These are phyloP conservation scores for Rhodocollybia butyracea DNA, from an alignment of 768 basidiomycete genomes.

Conservation along the genomic window DNA sequence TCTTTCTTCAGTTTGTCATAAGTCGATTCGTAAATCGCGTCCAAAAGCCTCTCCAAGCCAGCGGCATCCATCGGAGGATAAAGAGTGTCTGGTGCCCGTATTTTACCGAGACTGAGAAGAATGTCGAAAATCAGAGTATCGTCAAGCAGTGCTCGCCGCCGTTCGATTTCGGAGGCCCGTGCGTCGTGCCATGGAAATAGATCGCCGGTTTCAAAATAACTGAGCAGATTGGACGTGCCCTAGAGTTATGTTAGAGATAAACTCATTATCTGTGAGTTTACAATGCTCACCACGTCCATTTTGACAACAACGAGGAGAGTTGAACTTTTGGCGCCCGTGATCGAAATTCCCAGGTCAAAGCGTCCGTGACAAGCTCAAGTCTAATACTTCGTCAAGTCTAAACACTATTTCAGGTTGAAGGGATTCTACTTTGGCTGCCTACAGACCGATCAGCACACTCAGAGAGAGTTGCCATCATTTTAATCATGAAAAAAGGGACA, in stretches of 20 bases:
- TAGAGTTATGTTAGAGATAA: background rate
- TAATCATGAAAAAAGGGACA: no score
- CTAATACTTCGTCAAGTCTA: no score
- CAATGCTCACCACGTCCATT: background rate
- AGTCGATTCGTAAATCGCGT: conserved; percentile 53
- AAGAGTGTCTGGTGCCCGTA: conserved; percentile 53
- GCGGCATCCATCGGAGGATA: conserved; percentile 65
- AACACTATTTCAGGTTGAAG: no score
- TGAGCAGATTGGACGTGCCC: background rate
- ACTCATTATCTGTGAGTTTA: background rate
- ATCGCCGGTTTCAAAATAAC: conserved; percentile 51
- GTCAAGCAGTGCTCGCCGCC: conserved; percentile 56
- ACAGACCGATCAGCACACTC: no score
- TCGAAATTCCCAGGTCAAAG: no score
- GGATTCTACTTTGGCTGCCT: no score
- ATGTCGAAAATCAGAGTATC: conserved; percentile 74
- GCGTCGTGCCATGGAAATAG: conserved; percentile 60
- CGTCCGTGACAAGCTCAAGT: no score
- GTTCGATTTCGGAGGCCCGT: conserved; percentile 54
- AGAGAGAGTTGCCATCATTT: no score
- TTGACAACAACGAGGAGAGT: no score
- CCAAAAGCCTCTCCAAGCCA: conserved; percentile 54
- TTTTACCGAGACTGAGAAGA: conserved; percentile 61
- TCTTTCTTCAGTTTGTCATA: conserved; percentile 81
- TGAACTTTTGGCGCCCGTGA: no score